Evolutionary conservation across 176 grass and related monocot genomes (phyloP).

Genomic region (Ananas comosus): DNA sequence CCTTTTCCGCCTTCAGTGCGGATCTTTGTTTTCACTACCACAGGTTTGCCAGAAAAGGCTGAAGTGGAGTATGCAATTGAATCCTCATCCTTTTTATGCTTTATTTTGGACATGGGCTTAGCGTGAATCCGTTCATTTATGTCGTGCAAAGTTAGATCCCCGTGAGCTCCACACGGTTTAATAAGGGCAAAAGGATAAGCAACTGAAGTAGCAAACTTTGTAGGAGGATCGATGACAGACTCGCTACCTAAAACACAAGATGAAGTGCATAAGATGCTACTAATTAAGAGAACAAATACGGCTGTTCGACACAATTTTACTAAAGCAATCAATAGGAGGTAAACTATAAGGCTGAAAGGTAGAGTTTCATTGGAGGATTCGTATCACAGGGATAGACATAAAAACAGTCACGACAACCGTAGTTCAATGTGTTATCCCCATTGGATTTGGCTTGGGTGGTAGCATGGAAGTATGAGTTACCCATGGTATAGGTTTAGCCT

Average conservation of each 20-base stretch:
- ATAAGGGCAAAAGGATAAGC: conserved; percentile 81
- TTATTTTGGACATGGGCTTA: conserved; percentile 50
- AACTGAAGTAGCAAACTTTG: conserved; percentile 42
- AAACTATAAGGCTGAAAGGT: too few species aligned
- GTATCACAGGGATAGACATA: too few species aligned
- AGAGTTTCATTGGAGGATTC: too few species aligned
- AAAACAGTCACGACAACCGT: too few species aligned
- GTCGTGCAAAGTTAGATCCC: conserved; percentile 53
- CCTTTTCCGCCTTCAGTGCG: conserved; percentile 68
- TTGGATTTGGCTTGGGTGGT: too few species aligned
- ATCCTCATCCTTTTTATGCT: conserved; percentile 48
- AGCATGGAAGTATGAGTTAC: too few species aligned
- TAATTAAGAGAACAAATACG: background rate
- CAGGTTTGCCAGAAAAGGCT: conserved; percentile 72
- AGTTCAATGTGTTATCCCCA: too few species aligned
- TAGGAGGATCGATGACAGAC: conserved; percentile 38
- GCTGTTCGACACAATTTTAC: too few species aligned
- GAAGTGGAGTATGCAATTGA: conserved; percentile 29
- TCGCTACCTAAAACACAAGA: conserved; percentile 29
- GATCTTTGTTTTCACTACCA: conserved; percentile 74
- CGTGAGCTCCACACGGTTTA: conserved; percentile 58
- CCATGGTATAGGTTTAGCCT: too few species aligned
- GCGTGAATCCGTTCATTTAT: conserved; percentile 72
- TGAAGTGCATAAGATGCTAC: background rate
- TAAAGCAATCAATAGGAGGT: too few species aligned